Evolutionary conservation across 73 alveolate species (phyloP), one percentile per base, ranked within the genome.

Genomic region (Durusdinium trenchii): DNA sequence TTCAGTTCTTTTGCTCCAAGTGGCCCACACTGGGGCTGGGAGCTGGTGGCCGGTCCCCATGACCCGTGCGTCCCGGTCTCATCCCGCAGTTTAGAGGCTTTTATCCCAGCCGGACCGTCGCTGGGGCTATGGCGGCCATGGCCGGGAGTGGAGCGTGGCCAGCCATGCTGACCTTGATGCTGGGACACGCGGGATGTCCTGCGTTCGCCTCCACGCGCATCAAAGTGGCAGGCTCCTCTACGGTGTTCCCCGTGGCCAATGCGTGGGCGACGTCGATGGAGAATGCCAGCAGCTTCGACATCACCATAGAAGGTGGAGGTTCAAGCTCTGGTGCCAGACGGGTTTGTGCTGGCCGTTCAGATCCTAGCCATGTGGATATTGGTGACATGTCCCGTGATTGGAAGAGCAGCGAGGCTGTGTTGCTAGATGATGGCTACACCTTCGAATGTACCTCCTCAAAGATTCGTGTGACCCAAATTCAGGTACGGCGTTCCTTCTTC

Each of bases 301-400:
- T 89, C 71, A 9, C 52, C 86, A 89, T 89, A 28, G 86, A 43
- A 12, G 96, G 91, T 28, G 98, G 98, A 12, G 98, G 98, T 32
- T 92, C 98, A 32, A 92, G 98, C 46, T 18, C 98, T 3, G 98
- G 98, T 50, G 98, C 98, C 1, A 40, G 98, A 9, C 98, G 98
- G 57, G 98, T 92, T 32, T 92, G 98, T 81, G 75, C 69, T 36
- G 62, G 52, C 30, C 60, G 47, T 16, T 60, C 54, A 20, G 98
- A 92, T 50, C 87, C 98, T 32, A 61, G 16, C 7, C 91, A 92
- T 36, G 98, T 92, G 32, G 98, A 92, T 71, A 50, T 92, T 40
- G 98, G 98, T 32, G 79, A 32, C 62, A 92, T 92, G 98, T 92
- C 98, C 14, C 98, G 98, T 2, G 87, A 92, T 23, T 92, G 98